phyloP scores from a whole-genome alignment of 139 green algal species.

The Chlamydomonas sphaeroides region DNA sequence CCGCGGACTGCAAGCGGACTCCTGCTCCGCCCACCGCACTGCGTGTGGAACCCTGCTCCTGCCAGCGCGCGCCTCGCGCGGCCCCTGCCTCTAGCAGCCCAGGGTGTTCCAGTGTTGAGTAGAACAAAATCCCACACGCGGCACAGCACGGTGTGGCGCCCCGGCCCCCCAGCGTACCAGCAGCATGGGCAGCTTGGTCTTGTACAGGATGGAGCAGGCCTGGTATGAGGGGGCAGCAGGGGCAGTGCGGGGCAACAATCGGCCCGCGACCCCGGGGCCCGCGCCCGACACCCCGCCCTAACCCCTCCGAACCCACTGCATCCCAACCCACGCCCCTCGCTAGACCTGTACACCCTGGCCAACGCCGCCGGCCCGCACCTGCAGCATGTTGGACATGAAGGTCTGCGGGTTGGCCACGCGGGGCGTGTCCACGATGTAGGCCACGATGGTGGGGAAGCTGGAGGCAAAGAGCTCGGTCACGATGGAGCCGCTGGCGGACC shows the following conservation, averaged over 20 bases:
- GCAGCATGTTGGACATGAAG: conserved; percentile 99
- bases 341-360: too few species aligned
- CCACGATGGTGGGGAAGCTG: conserved; percentile 88
- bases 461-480: conserved; percentile 94
- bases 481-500: conserved; percentile 89
- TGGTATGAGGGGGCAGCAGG: not conserved
- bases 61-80: too few species aligned
- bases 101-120: too few species aligned
- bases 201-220: conserved; percentile 94
- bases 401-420: conserved; percentile 82
- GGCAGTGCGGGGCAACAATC: too few species aligned
- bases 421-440: conserved; percentile 95
- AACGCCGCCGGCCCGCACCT: conserved; percentile 34
- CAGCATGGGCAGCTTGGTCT: conserved; percentile 93
- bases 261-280: too few species aligned
- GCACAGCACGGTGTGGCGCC: not conserved
- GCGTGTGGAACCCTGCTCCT: too few species aligned
- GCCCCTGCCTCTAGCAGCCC: too few species aligned
- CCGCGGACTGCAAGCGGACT: too few species aligned
- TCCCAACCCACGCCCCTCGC: too few species aligned
- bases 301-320: too few species aligned
- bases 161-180: conserved; percentile 68
- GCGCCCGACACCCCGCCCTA: too few species aligned
- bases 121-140: not conserved
- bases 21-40: too few species aligned